A percentile compares a stretch with the other conserved stretches of the same genome.
Conservation (phyloP, 331 rosid genomes). For the Prunus yedoensis region DNA sequence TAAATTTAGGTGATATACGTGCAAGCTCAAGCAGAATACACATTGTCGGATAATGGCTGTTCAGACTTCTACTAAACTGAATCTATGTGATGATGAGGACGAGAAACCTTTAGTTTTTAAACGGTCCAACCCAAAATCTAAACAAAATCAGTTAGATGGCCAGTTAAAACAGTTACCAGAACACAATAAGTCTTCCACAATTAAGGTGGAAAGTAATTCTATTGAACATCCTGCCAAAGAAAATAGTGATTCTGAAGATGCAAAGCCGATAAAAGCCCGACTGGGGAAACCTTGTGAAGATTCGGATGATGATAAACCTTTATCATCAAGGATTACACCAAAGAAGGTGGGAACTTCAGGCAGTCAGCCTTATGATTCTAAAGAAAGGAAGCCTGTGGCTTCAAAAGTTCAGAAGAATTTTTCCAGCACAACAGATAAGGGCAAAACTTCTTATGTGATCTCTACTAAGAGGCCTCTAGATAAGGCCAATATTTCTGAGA, state of each 20-base stretch:
- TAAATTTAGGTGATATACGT: slow-evolving; percentile 40
- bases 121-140: slow-evolving; percentile 43
- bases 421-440: slow-evolving; percentile 45
- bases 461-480: slow-evolving; percentile 73
- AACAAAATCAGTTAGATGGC: slow-evolving; percentile 50
- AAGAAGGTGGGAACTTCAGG: slow-evolving; percentile 46
- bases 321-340: slow-evolving; percentile 46
- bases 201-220: slow-evolving; percentile 49
- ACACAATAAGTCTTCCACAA: slow-evolving; percentile 24
- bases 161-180: slow-evolving; percentile 31
- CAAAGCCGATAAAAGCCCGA: slow-evolving; percentile 55
- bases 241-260: slow-evolving; percentile 56
- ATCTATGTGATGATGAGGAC: slow-evolving; percentile 38
- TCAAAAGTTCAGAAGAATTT: slow-evolving; percentile 60
- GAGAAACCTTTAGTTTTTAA: slow-evolving; percentile 59
- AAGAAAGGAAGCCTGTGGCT: slow-evolving; percentile 55
- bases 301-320: slow-evolving; percentile 59
- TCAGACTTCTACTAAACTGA: slow-evolving; percentile 49
- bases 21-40: slow-evolving; percentile 26
- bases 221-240: slow-evolving; percentile 12
- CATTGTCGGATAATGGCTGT: slow-evolving; percentile 60
- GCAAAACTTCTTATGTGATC: slow-evolving; percentile 32
- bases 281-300: slow-evolving; percentile 47
- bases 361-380: slow-evolving; percentile 31
- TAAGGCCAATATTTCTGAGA: slow-evolving; percentile 31